Percentiles rank a stretch among this genome's conserved stretches.
phyloP scores from a whole-genome alignment of 2,329 filamentous ascomycete genomes.

The Pestalotiopsis fici region DNA sequence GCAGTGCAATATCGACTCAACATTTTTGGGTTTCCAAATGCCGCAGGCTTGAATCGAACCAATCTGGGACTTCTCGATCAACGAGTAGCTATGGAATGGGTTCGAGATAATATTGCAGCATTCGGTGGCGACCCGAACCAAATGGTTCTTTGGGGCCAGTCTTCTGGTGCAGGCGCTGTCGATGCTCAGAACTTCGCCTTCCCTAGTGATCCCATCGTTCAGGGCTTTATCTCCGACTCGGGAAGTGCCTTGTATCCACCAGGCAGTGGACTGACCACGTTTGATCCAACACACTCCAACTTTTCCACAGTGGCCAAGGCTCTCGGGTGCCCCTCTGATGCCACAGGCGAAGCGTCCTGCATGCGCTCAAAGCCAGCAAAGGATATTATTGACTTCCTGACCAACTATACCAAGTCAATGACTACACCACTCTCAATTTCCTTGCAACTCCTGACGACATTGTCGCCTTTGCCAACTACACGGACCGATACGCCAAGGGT shows the following conservation, averaged over 20 bases:
- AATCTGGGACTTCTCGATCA: conserved; percentile 58
- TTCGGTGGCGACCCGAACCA: conserved; percentile 50
- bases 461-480: conserved; percentile 1
- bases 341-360: background rate
- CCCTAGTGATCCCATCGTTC: background rate
- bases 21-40: conserved; percentile 25
- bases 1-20: conserved; percentile 21
- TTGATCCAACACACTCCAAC: background rate
- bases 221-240: background rate
- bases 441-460: background rate
- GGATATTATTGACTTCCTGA: background rate
- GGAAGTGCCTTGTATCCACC: background rate
- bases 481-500: background rate
- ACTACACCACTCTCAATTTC: background rate
- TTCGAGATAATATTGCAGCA: conserved; percentile 45
- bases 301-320: background rate
- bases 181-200: background rate
- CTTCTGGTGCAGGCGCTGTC: conserved; percentile 35
- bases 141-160: conserved; percentile 50
- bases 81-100: conserved; percentile 51
- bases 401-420: background rate
- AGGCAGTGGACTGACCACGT: background rate
- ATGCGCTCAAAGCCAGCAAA: background rate
- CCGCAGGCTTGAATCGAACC: conserved; percentile 18
- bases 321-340: background rate